These are phyloP conservation scores for Fusarium kyushuense DNA, from an alignment of 2,329 filamentous ascomycete genomes.

Conservation along the genomic window DNA sequence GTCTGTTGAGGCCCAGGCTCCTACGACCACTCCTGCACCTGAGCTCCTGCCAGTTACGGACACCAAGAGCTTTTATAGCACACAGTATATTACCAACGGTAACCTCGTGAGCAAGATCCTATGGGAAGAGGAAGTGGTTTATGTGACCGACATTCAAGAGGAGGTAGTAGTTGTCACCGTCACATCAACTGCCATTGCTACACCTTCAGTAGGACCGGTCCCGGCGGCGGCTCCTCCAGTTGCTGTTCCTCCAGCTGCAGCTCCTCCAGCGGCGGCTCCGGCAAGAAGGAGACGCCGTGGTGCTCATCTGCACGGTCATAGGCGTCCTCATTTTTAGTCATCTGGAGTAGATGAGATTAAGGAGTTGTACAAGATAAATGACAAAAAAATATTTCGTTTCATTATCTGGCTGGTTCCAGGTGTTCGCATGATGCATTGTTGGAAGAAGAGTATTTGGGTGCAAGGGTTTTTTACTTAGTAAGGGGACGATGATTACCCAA, in stretches of 20 bases:
- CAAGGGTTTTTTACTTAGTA: slow-evolving; percentile 50
- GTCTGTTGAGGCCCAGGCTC: slow-evolving; percentile 6
- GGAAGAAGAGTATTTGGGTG: slow-evolving; percentile 52
- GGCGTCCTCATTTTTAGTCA: slow-evolving; percentile 45
- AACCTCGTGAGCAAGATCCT: slow-evolving; percentile 67
- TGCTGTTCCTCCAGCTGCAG: background rate
- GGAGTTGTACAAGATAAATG: slow-evolving; percentile 14
- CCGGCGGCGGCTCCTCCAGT: background rate
- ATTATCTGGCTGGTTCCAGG: slow-evolving; percentile 54
- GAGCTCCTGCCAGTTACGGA: slow-evolving; percentile 44
- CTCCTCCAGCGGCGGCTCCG: background rate
- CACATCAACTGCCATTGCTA: slow-evolving; percentile 47
- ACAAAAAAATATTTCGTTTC: slow-evolving; percentile 38
- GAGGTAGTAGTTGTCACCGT: slow-evolving; percentile 57
- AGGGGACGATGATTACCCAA: slow-evolving; percentile 50
- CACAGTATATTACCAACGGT: slow-evolving; percentile 64
- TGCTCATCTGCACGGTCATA: slow-evolving; percentile 55
- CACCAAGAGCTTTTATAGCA: slow-evolving; percentile 59
- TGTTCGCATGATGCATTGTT: slow-evolving; percentile 52
- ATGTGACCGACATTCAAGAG: slow-evolving; percentile 61
- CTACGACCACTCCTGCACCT: slow-evolving; percentile 47
- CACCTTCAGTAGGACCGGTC: slow-evolving; percentile 25
- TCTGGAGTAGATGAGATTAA: slow-evolving; percentile 26
- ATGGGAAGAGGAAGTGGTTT: slow-evolving; percentile 67
- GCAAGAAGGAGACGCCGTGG: slow-evolving; percentile 46